Conservation (phyloP, 2,329 filamentous ascomycete species). For the Neobulgaria alba region DNA sequence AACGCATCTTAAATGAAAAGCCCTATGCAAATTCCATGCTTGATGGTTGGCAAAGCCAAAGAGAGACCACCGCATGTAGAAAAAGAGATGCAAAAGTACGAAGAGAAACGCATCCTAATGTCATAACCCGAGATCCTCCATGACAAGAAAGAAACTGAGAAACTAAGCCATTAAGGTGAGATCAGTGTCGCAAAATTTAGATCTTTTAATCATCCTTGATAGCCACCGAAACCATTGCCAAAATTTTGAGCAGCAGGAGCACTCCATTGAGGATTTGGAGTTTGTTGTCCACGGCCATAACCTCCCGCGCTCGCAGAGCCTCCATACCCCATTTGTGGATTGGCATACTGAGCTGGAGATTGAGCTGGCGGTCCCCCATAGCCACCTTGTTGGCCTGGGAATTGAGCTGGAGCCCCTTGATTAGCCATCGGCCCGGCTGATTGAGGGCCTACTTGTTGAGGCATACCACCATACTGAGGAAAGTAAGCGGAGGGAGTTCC, state of each 20-base stretch:
- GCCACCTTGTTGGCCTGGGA: conserved; percentile 57
- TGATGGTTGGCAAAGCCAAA: conserved; percentile 19
- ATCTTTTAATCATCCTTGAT: conserved; percentile 43
- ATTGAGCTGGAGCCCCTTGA: conserved; percentile 35
- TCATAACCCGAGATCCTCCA: conserved; percentile 20
- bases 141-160: conserved; percentile 15
- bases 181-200: not conserved
- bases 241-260: conserved; percentile 53
- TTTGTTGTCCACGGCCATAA: conserved; percentile 63
- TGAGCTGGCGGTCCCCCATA: conserved; percentile 55
- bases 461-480: conserved; percentile 79
- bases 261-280: conserved; percentile 31
- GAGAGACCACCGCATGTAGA: conserved; percentile 13
- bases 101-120: conserved; percentile 17
- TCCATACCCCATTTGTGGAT: conserved; percentile 64
- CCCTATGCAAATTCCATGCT: conserved; percentile 25
- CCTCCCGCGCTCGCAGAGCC: conserved; percentile 70
- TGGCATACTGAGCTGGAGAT: conserved; percentile 54
- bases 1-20: conserved; percentile 25
- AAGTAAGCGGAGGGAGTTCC: conserved; percentile 78
- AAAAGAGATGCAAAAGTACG: conserved; percentile 20
- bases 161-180: conserved; percentile 4
- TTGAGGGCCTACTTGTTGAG: conserved; percentile 29
- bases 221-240: conserved; percentile 53
- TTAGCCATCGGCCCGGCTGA: conserved; percentile 31